These are phyloP conservation scores for Athelia sp. DNA, from an alignment of 1,284 basidiomycete species.

Conservation along the genomic window DNA sequence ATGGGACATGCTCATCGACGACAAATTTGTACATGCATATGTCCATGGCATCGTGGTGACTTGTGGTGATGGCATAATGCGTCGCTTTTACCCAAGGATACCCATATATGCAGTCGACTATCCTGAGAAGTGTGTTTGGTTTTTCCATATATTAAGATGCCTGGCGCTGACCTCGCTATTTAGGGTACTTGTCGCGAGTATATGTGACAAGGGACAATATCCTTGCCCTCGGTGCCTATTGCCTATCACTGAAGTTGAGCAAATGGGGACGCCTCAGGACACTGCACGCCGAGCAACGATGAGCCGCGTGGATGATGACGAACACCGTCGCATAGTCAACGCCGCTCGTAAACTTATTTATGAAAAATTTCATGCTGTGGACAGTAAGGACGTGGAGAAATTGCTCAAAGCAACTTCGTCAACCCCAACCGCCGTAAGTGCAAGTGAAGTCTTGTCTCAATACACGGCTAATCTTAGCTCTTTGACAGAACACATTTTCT, in stretches of 20 bases:
- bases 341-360: background rate
- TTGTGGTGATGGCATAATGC: constrained; percentile 11
- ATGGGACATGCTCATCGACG: constrained; percentile 14
- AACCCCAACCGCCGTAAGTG: background rate
- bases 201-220: constrained; percentile 10
- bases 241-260: constrained; percentile 3
- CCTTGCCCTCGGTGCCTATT: constrained; percentile 15
- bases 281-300: background rate
- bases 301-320: background rate
- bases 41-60: constrained; percentile 12
- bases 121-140: constrained; percentile 11
- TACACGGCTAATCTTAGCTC: background rate
- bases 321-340: background rate
- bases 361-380: background rate
- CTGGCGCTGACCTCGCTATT: background rate
- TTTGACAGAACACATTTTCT: background rate
- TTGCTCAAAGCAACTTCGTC: background rate
- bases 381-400: background rate
- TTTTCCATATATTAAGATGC: background rate
- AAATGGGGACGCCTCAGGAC: constrained; percentile 5
- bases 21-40: constrained; percentile 15
- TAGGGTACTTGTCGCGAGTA: constrained; percentile 10
- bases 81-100: constrained; percentile 14
- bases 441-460: background rate
- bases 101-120: constrained; percentile 14